Percentiles rank a stretch among this genome's conserved stretches.
Conservation (phyloP, 208 protist species). For the Crithidia brevicula region DNA sequence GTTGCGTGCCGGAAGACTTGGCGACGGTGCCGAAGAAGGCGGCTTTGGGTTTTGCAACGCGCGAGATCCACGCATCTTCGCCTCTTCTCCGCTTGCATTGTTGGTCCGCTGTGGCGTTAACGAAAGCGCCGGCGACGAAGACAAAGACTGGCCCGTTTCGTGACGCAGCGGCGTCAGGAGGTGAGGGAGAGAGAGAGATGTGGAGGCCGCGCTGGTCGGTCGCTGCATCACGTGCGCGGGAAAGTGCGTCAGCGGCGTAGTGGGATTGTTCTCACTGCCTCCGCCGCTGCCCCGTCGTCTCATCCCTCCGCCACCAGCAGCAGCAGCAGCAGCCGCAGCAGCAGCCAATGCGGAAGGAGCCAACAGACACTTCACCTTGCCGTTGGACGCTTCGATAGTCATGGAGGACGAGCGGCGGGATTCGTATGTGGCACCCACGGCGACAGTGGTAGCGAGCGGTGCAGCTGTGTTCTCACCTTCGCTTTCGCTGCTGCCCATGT, state of each 20-base stretch:
- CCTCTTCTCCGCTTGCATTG: no score
- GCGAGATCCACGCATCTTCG: background rate
- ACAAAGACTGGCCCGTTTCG: no score
- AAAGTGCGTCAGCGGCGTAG: no score
- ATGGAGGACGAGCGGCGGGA: constrained; percentile 11
- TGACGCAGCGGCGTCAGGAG: background rate
- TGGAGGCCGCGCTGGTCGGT: background rate
- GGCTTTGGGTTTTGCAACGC: background rate
- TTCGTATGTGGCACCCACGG: no score
- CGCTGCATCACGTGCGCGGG: background rate
- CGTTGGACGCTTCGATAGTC: background rate
- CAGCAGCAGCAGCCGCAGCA: background rate
- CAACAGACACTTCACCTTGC: constrained; percentile 7
- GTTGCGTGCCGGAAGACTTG: background rate
- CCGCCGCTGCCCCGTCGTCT: background rate
- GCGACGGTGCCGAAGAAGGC: background rate
- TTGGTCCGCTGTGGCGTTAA: no score
- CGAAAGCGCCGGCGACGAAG: no score
- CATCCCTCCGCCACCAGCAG: background rate
- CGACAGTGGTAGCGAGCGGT: no score
- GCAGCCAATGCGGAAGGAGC: constrained; percentile 16
- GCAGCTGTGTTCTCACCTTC: background rate
- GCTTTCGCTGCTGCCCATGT: constrained; percentile 9
- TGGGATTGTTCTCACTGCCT: no score
- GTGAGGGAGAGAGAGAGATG: background rate